phyloP scores from a whole-genome alignment of 345 rosid species.

The Pugionium dolabratum region DNA sequence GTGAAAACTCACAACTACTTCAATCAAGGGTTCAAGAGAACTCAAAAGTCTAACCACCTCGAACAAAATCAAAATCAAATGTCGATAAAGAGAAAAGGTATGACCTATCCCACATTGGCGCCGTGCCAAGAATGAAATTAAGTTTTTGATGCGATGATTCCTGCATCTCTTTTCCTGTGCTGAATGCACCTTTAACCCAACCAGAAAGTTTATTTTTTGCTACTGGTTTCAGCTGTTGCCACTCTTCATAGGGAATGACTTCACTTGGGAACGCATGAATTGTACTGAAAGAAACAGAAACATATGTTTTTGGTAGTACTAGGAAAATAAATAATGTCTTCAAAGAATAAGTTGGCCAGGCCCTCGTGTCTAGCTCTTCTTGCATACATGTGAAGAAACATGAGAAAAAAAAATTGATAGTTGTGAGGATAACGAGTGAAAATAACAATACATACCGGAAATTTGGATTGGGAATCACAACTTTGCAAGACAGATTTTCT shows the following conservation, averaged over 20 bases:
- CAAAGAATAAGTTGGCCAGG: background rate
- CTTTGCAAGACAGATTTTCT: conserved; percentile 79
- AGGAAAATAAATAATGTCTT: background rate
- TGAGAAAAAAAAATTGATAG: background rate
- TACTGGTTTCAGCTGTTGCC: conserved; percentile 71
- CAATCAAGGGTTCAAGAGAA: conserved; percentile 7
- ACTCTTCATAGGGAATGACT: conserved; percentile 72
- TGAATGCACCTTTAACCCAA: conserved; percentile 81
- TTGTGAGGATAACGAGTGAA: background rate
- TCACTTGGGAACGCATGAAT: conserved; percentile 64
- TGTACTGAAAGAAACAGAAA: conserved; percentile 48
- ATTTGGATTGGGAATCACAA: conserved; percentile 83
- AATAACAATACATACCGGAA: conserved; percentile 53
- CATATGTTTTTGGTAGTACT: background rate
- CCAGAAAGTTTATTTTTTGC: conserved; percentile 54
- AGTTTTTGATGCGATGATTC: conserved; percentile 76
- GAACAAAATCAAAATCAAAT: background rate
- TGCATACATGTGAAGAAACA: background rate
- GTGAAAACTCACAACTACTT: background rate
- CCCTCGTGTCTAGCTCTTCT: background rate
- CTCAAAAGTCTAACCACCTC: background rate
- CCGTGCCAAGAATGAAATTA: conserved; percentile 66
- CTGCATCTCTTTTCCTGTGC: conserved; percentile 76
- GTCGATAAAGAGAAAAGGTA: conserved; percentile 39
- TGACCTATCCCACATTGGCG: conserved; percentile 98